Evolutionary conservation across 805 yeast species (phyloP), one percentile per base, ranked within the genome.

Genomic region (Zygoascus biomembranicola): DNA sequence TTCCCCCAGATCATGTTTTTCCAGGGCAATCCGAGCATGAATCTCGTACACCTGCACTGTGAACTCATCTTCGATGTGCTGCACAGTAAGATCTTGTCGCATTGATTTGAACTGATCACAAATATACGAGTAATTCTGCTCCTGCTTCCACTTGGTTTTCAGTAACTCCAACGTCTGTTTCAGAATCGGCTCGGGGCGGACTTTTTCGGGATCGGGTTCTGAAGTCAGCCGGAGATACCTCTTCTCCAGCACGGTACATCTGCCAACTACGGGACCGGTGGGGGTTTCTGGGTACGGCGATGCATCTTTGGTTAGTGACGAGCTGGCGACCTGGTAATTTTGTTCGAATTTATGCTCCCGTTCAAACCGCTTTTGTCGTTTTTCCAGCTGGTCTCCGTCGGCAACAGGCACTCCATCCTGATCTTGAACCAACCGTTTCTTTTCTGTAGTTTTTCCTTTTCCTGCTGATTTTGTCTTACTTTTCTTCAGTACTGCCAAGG

Each of bases 81-180:
- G 99, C 9, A 92, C 97, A 2, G 95, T 87, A 58, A 92, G 70
- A 69, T 92, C 99, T 69, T 92, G 99, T 61, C 99, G 76, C 55
- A 94, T 77, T 0, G 97, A 87, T 69, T 90, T 92, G 64, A 92
- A 79, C 69, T 92, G 99, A 66, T 88, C 94, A 64, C 92, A 85
- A 11, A 87, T 69, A 66, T 92, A 92, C 41, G 82, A 75, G 65
- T 94, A 94, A 49, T 77, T 75, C 18, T 77, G 77, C 45, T 72
- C 74, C n/a, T 73, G 69, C 4, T 69, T 69, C 55, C 80, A 82
- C 62, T 83, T 84, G 9, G 69, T 63, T 57, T 79, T 67, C 8
- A 92, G 74, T 47, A 74, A 66, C 20, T 72, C 72, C 44, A 84
- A 69, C 2, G 96, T 77, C 60, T 78, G 75, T 55, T 77, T 74